Evolutionary conservation across 75 land plant species (phyloP).

Genomic region (Azolla pinnata): DNA sequence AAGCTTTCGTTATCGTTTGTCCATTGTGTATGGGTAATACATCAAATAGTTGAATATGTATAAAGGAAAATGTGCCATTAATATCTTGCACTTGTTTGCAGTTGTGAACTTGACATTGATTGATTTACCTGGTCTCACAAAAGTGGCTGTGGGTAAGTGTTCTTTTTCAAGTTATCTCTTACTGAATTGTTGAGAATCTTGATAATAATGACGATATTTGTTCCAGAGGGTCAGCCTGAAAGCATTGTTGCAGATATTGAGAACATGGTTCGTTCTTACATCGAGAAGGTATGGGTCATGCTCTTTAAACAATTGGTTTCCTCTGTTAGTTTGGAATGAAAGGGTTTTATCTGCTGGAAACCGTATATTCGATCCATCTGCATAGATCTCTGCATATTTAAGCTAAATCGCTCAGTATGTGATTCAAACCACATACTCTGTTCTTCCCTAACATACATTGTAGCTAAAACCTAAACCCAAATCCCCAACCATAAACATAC

Average conservation of each 20-base stretch:
- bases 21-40: too few relatives aligned
- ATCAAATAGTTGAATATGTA: too few relatives aligned
- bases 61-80: too few relatives aligned
- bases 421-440: too few relatives aligned
- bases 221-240: slow-evolving; percentile 79
- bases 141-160: slow-evolving; percentile 78
- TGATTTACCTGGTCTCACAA: slow-evolving; percentile 86
- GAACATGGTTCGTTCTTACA: slow-evolving; percentile 66
- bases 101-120: slow-evolving; percentile 89
- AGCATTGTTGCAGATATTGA: slow-evolving; percentile 77
- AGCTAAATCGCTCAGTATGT: too few relatives aligned
- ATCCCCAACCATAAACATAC: too few relatives aligned
- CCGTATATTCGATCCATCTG: background rate
- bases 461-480: too few relatives aligned
- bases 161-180: background rate
- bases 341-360: background rate
- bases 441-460: too few relatives aligned
- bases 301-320: too few relatives aligned
- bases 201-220: slow-evolving; percentile 5
- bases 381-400: background rate
- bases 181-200: background rate
- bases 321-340: background rate
- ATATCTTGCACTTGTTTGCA: too few relatives aligned
- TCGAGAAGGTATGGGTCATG: slow-evolving; percentile 90
- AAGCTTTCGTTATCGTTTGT: too few relatives aligned